Percentiles rank a stretch among this genome's conserved stretches.
These are phyloP conservation scores for Staphylotrichum tortipilum DNA, from an alignment of 495 filamentous ascomycete species.

Conservation along the genomic window DNA sequence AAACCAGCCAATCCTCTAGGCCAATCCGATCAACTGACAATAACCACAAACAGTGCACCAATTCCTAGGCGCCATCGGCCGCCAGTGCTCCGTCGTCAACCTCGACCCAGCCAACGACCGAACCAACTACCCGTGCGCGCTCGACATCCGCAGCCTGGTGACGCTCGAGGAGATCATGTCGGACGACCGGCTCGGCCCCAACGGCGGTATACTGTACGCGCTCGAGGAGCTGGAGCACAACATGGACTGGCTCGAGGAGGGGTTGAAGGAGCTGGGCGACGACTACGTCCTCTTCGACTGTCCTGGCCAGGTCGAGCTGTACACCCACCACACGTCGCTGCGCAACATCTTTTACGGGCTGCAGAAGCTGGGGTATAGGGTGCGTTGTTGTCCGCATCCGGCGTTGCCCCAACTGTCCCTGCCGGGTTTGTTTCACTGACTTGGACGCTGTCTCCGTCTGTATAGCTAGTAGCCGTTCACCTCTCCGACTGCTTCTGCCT, in stretches of 20 bases:
- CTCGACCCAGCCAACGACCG: slow-evolving; percentile 94
- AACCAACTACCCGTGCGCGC: slow-evolving; percentile 68
- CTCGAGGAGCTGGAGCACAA: slow-evolving; percentile 93
- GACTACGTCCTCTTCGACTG: slow-evolving; percentile 96
- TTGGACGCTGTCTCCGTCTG: background rate
- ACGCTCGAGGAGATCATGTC: slow-evolving; percentile 91
- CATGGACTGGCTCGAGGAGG: slow-evolving; percentile 78
- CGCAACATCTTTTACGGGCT: slow-evolving; percentile 83
- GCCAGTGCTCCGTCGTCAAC: slow-evolving; percentile 90
- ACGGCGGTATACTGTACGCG: slow-evolving; percentile 85
- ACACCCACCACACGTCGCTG: slow-evolving; percentile 84
- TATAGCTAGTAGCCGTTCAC: slow-evolving; percentile 78
- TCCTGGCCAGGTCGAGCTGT: slow-evolving; percentile 92
- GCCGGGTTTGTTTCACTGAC: background rate
- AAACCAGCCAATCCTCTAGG: no score
- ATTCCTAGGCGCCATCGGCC: slow-evolving; percentile 88
- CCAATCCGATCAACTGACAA: background rate
- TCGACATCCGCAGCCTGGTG: slow-evolving; percentile 84
- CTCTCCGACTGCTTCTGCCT: slow-evolving; percentile 88
- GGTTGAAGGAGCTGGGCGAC: slow-evolving; percentile 66
- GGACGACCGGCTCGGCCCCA: slow-evolving; percentile 84
- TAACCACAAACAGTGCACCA: slow-evolving; percentile 70
- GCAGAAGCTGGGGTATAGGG: slow-evolving; percentile 87
- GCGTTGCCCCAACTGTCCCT: no score
- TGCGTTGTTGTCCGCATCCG: no score